phyloP scores from a whole-genome alignment of 495 filamentous ascomycete genomes.

The Trichoderma virens region DNA sequence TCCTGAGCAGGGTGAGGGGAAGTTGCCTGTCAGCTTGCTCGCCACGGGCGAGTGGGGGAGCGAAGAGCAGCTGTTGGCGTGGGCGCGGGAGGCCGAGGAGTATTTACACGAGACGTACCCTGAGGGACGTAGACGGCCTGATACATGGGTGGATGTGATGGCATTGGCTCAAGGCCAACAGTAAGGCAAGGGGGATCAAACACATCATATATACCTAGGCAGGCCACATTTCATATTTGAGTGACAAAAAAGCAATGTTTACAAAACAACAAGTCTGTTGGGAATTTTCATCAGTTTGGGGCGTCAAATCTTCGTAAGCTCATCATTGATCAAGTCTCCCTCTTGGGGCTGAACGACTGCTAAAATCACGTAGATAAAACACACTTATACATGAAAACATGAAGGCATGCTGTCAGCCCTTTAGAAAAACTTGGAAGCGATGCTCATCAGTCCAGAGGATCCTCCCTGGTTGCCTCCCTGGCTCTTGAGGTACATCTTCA shows the following conservation, averaged over 20 bases:
- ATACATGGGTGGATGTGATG: constrained; percentile 37
- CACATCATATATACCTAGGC: not conserved
- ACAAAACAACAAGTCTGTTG: not conserved
- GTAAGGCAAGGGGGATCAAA: not conserved
- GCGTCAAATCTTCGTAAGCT: constrained; percentile 4
- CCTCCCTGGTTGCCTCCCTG: constrained; percentile 23
- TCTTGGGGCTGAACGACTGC: not conserved
- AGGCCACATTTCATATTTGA: not conserved
- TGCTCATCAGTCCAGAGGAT: constrained; percentile 15
- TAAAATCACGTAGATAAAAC: not conserved
- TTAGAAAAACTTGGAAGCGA: constrained; percentile 20
- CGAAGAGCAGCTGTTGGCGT: constrained; percentile 71
- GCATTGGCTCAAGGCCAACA: constrained; percentile 16
- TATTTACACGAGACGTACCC: constrained; percentile 30
- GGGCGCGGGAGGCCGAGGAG: constrained; percentile 62
- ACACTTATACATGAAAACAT: not conserved
- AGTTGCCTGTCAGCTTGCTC: constrained; percentile 73
- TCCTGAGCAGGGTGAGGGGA: constrained; percentile 36
- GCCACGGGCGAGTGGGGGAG: constrained; percentile 83
- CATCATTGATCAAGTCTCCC: not conserved
- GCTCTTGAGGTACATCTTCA: constrained; percentile 49
- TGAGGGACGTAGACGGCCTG: constrained; percentile 31
- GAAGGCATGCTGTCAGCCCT: not conserved
- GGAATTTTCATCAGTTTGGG: not conserved
- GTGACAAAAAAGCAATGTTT: not conserved